A percentile compares a stretch with the other conserved stretches of the same genome.
Evolutionary conservation across 2,329 filamentous ascomycete species (phyloP).

Genomic region (Colletotrichum sp.): DNA sequence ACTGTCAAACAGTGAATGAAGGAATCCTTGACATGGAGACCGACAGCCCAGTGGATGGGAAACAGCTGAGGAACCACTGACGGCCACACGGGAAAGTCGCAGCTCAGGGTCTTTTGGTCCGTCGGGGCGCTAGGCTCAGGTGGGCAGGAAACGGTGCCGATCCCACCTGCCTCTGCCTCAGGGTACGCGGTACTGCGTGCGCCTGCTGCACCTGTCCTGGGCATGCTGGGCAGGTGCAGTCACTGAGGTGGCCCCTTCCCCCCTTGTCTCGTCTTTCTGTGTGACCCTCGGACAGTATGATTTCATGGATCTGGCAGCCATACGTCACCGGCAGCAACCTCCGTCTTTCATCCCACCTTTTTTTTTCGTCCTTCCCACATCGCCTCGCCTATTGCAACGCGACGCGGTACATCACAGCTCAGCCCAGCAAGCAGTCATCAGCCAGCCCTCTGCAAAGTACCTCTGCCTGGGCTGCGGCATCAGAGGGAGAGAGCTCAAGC

Average conservation of each 20-base stretch:
- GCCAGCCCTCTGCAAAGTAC: neutral
- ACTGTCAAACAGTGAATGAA: neutral
- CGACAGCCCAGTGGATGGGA: neutral
- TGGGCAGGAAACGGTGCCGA: neutral
- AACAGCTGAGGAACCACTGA: neutral
- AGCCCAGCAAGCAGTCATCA: neutral
- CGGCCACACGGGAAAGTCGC: neutral
- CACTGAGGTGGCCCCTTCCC: neutral
- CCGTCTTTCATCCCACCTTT: neutral
- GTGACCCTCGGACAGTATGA: slow-evolving; percentile 12
- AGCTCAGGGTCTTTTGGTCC: slow-evolving; percentile 4
- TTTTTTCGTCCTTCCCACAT: neutral
- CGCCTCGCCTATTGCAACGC: neutral
- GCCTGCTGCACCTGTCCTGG: neutral
- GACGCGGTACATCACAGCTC: neutral
- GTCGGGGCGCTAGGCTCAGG: neutral
- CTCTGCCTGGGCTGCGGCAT: neutral
- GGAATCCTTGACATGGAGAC: neutral
- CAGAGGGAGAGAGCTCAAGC: neutral
- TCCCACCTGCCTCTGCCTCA: neutral
- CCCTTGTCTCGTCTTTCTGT: neutral
- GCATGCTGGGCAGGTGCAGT: neutral
- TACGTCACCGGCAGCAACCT: slow-evolving; percentile 12
- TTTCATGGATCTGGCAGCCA: slow-evolving; percentile 12
- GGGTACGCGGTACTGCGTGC: neutral